phyloP scores from a whole-genome alignment of 768 basidiomycete genomes.

The Lactifluus piperatus region DNA sequence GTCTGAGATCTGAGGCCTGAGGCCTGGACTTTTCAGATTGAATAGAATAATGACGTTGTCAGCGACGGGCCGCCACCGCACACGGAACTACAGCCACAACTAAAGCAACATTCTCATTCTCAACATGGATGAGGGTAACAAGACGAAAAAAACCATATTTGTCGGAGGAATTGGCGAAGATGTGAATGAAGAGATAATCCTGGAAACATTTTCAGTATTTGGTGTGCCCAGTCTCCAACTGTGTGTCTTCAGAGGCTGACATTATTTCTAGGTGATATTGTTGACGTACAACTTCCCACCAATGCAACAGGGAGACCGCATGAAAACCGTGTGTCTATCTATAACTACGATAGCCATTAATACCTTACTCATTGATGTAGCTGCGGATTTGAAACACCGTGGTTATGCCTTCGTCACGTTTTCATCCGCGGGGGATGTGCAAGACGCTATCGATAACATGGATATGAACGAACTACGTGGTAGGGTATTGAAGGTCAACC shows the following conservation, averaged over 20 bases:
- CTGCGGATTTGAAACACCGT: conserved; percentile 68
- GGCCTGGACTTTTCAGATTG: too few species aligned
- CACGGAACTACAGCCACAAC: background rate
- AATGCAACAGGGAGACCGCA: conserved; percentile 63
- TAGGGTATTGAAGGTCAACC: conserved; percentile 70
- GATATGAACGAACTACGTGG: conserved; percentile 85
- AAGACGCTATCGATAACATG: conserved; percentile 99
- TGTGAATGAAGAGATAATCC: conserved; percentile 67
- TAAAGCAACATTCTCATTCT: background rate
- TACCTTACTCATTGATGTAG: conserved; percentile 4
- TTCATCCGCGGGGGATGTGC: conserved; percentile 70
- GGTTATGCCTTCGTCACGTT: conserved; percentile 94
- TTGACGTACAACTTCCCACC: conserved; percentile 83
- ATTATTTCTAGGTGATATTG: conserved; percentile 62
- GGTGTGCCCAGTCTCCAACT: conserved; percentile 41
- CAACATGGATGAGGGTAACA: conserved; percentile 73
- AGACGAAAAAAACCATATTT: conserved; percentile 80
- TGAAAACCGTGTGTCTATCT: conserved; percentile 41
- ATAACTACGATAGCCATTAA: background rate
- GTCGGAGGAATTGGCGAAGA: conserved; percentile 79
- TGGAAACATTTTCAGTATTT: conserved; percentile 80
- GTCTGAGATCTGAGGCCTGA: background rate
- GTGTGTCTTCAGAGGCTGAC: background rate
- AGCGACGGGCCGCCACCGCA: background rate
- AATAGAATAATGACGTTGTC: too few species aligned